phyloP scores from a whole-genome alignment of 495 filamentous ascomycete genomes.

The Aspergillus sclerotiicarbonarius region DNA sequence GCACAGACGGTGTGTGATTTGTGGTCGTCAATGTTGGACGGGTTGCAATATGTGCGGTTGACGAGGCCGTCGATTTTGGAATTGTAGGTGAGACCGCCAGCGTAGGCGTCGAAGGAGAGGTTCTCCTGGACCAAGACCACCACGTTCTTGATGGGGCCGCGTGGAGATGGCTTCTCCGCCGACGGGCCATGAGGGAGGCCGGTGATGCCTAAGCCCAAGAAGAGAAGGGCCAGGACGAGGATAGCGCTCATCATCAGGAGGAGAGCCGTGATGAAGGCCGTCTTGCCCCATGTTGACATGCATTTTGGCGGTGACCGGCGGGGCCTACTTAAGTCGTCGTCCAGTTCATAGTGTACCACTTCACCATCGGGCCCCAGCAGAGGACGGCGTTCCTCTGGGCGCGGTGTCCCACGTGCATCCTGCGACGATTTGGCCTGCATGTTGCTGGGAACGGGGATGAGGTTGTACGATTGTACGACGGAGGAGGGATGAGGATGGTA shows the following conservation, averaged over 20 bases:
- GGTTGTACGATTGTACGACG: too few species aligned
- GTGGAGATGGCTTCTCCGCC: slow-evolving; percentile 10
- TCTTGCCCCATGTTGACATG: not conserved
- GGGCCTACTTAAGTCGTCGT: not conserved
- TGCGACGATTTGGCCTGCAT: slow-evolving; percentile 5
- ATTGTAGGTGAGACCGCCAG: slow-evolving; percentile 39
- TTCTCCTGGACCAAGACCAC: slow-evolving; percentile 47
- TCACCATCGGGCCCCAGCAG: slow-evolving; percentile 1
- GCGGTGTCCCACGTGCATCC: not conserved
- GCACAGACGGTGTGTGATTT: slow-evolving; percentile 37
- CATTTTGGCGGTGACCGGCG: not conserved
- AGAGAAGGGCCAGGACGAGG: slow-evolving; percentile 8
- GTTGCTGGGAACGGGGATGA: not conserved
- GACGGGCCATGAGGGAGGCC: slow-evolving; percentile 6
- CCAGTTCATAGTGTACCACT: not conserved
- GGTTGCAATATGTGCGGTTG: slow-evolving; percentile 41
- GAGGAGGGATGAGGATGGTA: too few species aligned
- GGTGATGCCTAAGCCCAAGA: slow-evolving; percentile 5
- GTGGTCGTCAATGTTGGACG: slow-evolving; percentile 35
- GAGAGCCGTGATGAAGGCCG: not conserved
- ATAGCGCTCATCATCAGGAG: slow-evolving; percentile 7
- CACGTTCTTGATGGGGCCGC: slow-evolving; percentile 44
- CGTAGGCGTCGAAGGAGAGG: slow-evolving; percentile 43
- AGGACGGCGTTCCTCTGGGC: slow-evolving; percentile 1
- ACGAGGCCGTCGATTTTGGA: slow-evolving; percentile 32